phyloP scores from a whole-genome alignment of 495 filamentous ascomycete species.

The Xylona heveae region DNA sequence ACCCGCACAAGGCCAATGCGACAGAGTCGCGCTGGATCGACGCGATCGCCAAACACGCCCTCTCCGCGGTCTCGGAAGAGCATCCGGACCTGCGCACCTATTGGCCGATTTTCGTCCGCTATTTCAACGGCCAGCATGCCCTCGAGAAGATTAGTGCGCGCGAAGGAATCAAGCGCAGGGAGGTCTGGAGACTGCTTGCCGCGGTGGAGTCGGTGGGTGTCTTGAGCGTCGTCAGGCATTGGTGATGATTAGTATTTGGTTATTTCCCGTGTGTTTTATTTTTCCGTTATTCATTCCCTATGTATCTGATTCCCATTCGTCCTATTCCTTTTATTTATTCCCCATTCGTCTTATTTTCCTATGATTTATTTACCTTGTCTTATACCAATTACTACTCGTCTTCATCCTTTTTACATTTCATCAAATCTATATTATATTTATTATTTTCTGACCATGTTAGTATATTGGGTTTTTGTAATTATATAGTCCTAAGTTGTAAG shows the following conservation, averaged over 20 bases:
- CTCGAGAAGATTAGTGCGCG: conserved; percentile 67
- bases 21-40: conserved; percentile 53
- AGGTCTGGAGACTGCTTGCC: conserved; percentile 46
- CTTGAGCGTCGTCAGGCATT: conserved; percentile 29
- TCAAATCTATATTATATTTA: too few species aligned
- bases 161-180: conserved; percentile 70
- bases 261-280: neutral
- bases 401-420: too few species aligned
- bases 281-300: too few species aligned
- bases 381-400: too few species aligned
- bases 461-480: too few species aligned
- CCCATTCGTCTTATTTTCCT: too few species aligned
- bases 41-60: conserved; percentile 40
- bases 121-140: conserved; percentile 74
- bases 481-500: too few species aligned
- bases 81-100: conserved; percentile 27
- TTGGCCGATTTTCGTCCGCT: conserved; percentile 40
- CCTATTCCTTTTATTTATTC: too few species aligned
- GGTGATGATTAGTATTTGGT: conserved; percentile 26
- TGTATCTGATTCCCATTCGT: too few species aligned
- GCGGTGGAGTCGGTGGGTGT: conserved; percentile 31
- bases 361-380: too few species aligned
- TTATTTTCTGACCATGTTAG: too few species aligned
- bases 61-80: conserved; percentile 6
- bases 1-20: conserved; percentile 30